Evolutionary conservation across 2,329 filamentous ascomycete species (phyloP), one percentile per base, ranked within the genome.

Genomic region (Aschersonia sp.): DNA sequence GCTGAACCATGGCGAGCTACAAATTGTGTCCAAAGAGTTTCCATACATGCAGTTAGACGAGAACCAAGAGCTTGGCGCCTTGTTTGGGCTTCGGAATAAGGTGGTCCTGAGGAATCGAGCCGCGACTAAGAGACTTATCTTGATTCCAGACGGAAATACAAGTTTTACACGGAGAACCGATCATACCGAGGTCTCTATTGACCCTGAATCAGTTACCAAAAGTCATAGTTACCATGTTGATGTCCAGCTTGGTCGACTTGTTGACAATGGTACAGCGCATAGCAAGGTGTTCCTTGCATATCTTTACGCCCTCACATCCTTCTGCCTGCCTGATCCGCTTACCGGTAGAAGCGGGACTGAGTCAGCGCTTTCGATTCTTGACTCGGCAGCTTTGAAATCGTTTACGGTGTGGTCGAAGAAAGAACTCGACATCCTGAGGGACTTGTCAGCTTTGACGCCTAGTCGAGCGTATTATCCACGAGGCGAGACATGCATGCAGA

Each of bases 301-400:
- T 31, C 57, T 82, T 0, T 76, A 82, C 51, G 75, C 71, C 0
- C 48, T 78, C 0, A 81, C 77, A 0, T 74, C 75, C 0, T 66
- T 68, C 45, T 74, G 65, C 30, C 58, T 77, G 0, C 69, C 71
- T 0, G 77, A 81, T 52, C 60, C 59, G 0, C 60, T 80, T 0
- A 75, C 70, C 0, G 44, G 54, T 0, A 58, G 59, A 4, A 81
- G 74, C 0, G 78, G 78, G 0, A 77, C 74, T 0, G 77, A 82
- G 51, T 58, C 73, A 44, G 73, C 75, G 0, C 53, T 81, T 0
- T 52, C 55, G 0, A 73, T 77, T 1, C 55, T 82, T 1, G 43
- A 50, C 0, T 75, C 72, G 0, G 73, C 73, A 0, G 64, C 73
- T 0, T 58, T 77, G 0, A 55, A 60, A 20, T 81, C 77, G 0